Conservation (phyloP, 169 alveolate genomes). For the Eimeria mitis region DNA sequence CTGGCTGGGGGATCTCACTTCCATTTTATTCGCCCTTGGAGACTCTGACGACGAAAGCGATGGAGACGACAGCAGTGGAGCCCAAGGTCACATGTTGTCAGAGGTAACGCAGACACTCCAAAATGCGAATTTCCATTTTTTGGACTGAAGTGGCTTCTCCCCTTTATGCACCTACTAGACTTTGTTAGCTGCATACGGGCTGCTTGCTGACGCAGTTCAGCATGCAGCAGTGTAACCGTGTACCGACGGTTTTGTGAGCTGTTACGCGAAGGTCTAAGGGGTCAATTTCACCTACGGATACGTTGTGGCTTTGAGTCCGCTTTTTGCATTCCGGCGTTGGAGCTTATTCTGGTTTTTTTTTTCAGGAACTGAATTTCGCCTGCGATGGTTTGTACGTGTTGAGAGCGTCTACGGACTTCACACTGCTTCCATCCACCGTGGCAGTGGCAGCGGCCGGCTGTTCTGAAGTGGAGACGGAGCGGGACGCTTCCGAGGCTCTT, state of each 20-base stretch:
- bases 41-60: slow-evolving; percentile 79
- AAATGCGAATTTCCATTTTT: neutral
- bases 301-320: neutral
- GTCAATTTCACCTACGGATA: neutral
- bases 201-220: neutral
- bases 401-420: slow-evolving; percentile 55
- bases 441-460: neutral
- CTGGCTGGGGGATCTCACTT: slow-evolving; percentile 80
- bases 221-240: neutral
- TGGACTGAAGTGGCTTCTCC: neutral
- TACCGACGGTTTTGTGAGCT: neutral
- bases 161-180: neutral
- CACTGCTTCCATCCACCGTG: slow-evolving; percentile 52
- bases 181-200: neutral
- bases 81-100: slow-evolving; percentile 36
- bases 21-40: slow-evolving; percentile 74
- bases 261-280: neutral
- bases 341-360: neutral
- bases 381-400: slow-evolving; percentile 53
- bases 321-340: neutral
- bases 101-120: slow-evolving; percentile 12
- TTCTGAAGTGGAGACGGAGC: slow-evolving; percentile 26
- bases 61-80: slow-evolving; percentile 52
- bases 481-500: neutral
- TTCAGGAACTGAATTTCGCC: slow-evolving; percentile 46